Percentiles rank a stretch among this genome's conserved stretches.
phyloP scores from a whole-genome alignment of 2,329 filamentous ascomycete species.

The Sordariomycetes sp. region DNA sequence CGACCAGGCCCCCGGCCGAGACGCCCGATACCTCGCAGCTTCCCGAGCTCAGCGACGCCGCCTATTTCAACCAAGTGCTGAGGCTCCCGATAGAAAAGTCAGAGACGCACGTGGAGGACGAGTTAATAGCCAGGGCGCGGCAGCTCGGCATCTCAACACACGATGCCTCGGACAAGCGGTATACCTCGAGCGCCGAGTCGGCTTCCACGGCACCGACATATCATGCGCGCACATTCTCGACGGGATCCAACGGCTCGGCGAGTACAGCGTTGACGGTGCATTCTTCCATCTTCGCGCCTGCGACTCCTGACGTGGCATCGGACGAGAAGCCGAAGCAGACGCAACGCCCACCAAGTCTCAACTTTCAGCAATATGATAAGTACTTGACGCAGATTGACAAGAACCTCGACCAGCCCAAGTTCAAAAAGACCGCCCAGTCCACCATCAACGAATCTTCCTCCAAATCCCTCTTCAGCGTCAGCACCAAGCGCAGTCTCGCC shows the following conservation, averaged over 20 bases:
- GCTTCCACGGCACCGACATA: slow-evolving; percentile 27
- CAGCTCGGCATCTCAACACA: slow-evolving; percentile 22
- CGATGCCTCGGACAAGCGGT: slow-evolving; percentile 19
- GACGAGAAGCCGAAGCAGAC: slow-evolving; percentile 9
- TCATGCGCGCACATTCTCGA: slow-evolving; percentile 35
- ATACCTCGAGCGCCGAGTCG: slow-evolving; percentile 30
- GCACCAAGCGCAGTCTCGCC: slow-evolving; percentile 33
- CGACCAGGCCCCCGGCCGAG: background rate
- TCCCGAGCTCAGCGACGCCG: slow-evolving; percentile 29
- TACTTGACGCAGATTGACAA: slow-evolving; percentile 36
- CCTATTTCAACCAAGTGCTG: slow-evolving; percentile 30
- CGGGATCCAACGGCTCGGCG: slow-evolving; percentile 29
- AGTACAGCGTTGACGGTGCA: slow-evolving; percentile 31
- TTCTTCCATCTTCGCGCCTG: slow-evolving; percentile 27
- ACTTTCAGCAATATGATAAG: slow-evolving; percentile 42
- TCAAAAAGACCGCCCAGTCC: slow-evolving; percentile 21
- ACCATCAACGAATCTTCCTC: slow-evolving; percentile 18
- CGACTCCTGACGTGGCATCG: slow-evolving; percentile 7
- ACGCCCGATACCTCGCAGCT: too few species aligned
- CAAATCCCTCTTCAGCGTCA: slow-evolving; percentile 33
- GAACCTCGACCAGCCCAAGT: slow-evolving; percentile 31
- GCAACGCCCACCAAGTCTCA: slow-evolving; percentile 24
- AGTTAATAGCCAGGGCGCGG: slow-evolving; percentile 23
- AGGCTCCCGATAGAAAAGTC: slow-evolving; percentile 18
- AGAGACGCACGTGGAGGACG: slow-evolving; percentile 29